phyloP scores from a whole-genome alignment of 176 grass and related monocot genomes.

The Bolboschoenus planiculmis region DNA sequence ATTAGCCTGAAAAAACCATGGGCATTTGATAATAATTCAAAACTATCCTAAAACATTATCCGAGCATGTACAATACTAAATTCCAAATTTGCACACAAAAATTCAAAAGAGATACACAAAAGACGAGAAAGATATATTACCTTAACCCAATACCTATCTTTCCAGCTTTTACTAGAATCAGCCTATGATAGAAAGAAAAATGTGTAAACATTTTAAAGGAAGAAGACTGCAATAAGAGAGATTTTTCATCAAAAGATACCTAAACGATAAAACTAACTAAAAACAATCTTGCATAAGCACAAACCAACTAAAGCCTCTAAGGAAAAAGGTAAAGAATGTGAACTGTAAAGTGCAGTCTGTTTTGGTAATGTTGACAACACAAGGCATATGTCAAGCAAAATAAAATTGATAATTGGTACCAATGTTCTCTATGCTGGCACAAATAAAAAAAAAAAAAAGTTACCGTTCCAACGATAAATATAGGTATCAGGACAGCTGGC shows the following conservation, averaged over 20 bases:
- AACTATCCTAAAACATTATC: not conserved
- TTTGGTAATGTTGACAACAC: not conserved
- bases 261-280: not conserved
- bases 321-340: not conserved
- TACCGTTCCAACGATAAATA: constrained; percentile 83
- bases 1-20: constrained; percentile 68
- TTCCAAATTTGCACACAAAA: not conserved
- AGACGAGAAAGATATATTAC: constrained; percentile 16
- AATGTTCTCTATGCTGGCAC: not conserved
- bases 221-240: not conserved
- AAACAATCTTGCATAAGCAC: not conserved
- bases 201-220: constrained; percentile 4
- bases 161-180: constrained; percentile 53
- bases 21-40: not conserved
- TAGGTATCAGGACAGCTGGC: constrained; percentile 65
- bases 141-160: constrained; percentile 89
- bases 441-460: not conserved
- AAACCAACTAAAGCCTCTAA: not conserved
- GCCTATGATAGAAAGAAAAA: constrained; percentile 37
- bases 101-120: not conserved
- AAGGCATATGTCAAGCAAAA: not conserved
- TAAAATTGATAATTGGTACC: not conserved
- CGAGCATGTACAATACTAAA: constrained; percentile 1
- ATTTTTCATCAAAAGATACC: not conserved
- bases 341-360: not conserved